Evolutionary conservation across 345 rosid genomes (phyloP).

Genomic region (Euclidium syriacum): DNA sequence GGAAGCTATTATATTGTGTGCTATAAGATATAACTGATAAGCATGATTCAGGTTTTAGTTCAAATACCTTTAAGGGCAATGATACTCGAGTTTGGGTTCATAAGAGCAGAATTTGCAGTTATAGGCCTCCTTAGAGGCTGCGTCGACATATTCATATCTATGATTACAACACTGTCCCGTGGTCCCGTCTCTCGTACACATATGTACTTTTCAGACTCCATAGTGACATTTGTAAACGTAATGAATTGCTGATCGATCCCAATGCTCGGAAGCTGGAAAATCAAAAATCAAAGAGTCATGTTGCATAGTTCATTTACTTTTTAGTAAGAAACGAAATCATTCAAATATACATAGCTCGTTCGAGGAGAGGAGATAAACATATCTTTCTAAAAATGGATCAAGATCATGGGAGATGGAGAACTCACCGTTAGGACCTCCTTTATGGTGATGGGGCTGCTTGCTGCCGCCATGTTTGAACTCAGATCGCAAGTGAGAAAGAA

Average conservation of each 20-base stretch:
- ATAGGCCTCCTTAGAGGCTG: conserved; percentile 96
- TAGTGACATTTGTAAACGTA: conserved; percentile 88
- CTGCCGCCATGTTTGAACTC: conserved; percentile 77
- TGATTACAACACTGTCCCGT: conserved; percentile 88
- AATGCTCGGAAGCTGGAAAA: conserved; percentile 65
- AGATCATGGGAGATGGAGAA: conserved; percentile 15
- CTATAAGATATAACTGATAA: neutral
- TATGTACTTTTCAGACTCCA: conserved; percentile 97
- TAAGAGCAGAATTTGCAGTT: conserved; percentile 91
- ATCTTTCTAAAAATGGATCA: conserved; percentile 2
- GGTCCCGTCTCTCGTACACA: conserved; percentile 98
- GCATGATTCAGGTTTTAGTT: neutral
- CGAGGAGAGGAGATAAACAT: neutral
- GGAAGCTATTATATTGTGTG: too few relatives aligned
- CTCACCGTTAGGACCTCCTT: conserved; percentile 87
- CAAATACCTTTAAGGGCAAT: conserved; percentile 90
- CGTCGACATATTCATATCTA: conserved; percentile 91
- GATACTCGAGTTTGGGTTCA: conserved; percentile 88
- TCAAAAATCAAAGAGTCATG: conserved; percentile 4
- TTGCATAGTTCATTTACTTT: conserved; percentile 11
- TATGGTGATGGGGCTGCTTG: conserved; percentile 91
- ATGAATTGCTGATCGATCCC: conserved; percentile 87
- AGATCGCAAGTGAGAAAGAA: conserved; percentile 25
- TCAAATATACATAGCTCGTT: too few relatives aligned
- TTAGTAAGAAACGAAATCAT: conserved; percentile 23